Evolutionary conservation across 768 basidiomycete species (phyloP), one percentile per base, ranked within the genome.

Genomic region (Mrakia frigida): DNA sequence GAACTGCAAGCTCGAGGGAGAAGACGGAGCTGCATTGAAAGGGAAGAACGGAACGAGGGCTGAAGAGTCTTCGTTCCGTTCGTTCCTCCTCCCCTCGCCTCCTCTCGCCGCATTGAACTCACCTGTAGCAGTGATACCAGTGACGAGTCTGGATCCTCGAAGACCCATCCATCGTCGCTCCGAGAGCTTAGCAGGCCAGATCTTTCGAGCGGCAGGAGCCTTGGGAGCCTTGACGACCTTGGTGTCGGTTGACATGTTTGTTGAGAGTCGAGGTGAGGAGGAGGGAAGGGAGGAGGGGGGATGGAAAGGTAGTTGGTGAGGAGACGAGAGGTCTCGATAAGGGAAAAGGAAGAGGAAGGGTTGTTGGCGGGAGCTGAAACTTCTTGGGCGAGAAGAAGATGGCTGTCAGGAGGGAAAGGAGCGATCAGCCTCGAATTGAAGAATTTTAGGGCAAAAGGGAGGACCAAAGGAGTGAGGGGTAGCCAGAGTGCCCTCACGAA

Each of bases 131-230:
- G 77, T 78, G 69, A 78, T 68, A 46, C 39, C 77, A 13, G 52
- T 65, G 21, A 78, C 61, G 68, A 78, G 77, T 53, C 37, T 59
- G 67, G 35, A 52, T 28, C 77, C 77, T 60, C 77, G 72, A 18
- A 78, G 73, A n/a, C 77, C 77, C 13, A 78, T 25, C 73, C 73
- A 78, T 61, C 77, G 77, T 28, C 69, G 53, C 53, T 72, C 70
- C 6, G 52, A 60, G 18, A 68, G 39, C 39, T 75, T 37, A 41
- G 68, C 68, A 18, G 35, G 65, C 35, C 39, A 68, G 65, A 39
- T 50, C 18, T 50, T 50, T 0, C 46, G 10, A 2, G 14, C 65
- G 25, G 28, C 56, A 25, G 13, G 56, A 56, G 56, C 56, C 56
- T 56, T 56, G 56, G 13, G 56, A 25, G 65, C 23, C 39, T 16